Percentiles rank a stretch among this genome's conserved stretches.
Evolutionary conservation across 2,329 filamentous ascomycete genomes (phyloP).

Genomic region (Leptosphaerulina australis): DNA sequence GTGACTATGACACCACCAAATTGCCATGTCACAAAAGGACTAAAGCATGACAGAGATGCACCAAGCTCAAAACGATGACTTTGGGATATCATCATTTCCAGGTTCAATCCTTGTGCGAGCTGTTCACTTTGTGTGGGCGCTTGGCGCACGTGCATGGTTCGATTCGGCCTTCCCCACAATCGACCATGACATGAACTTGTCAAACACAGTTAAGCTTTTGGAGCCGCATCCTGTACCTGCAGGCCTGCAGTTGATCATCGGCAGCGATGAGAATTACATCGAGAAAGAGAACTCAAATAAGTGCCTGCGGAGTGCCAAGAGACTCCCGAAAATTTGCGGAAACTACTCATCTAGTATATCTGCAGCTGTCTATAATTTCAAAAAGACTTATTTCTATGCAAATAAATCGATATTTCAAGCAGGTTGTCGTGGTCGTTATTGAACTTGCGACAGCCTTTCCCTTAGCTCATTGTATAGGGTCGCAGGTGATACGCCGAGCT

Average conservation of each 20-base stretch:
- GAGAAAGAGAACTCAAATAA: conserved; percentile 22
- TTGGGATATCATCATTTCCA: background rate
- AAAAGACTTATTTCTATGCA: background rate
- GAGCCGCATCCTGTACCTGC: conserved; percentile 46
- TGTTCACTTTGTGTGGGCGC: conserved; percentile 17
- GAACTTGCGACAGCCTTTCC: conserved; percentile 25
- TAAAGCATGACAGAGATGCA: background rate
- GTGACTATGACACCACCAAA: background rate
- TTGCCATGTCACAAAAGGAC: background rate
- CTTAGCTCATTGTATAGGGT: conserved; percentile 24
- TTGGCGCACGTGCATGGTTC: conserved; percentile 36
- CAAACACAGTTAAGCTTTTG: conserved; percentile 39
- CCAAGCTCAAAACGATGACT: background rate
- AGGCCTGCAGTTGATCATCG: conserved; percentile 44
- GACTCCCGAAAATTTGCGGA: conserved; percentile 40
- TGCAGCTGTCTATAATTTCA: conserved; percentile 8
- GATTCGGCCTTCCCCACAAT: conserved; percentile 20
- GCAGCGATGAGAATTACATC: conserved; percentile 32
- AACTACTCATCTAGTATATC: conserved; percentile 4
- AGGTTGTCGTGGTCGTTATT: conserved; percentile 25
- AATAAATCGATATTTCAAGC: conserved; percentile 17
- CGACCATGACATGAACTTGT: conserved; percentile 20
- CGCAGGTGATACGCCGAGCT: conserved; percentile 23
- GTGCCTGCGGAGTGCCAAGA: conserved; percentile 18
- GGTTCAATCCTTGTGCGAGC: conserved; percentile 7